These are phyloP conservation scores for Fragaria vesca DNA, from an alignment of 306 rosid species.

Conservation along the genomic window DNA sequence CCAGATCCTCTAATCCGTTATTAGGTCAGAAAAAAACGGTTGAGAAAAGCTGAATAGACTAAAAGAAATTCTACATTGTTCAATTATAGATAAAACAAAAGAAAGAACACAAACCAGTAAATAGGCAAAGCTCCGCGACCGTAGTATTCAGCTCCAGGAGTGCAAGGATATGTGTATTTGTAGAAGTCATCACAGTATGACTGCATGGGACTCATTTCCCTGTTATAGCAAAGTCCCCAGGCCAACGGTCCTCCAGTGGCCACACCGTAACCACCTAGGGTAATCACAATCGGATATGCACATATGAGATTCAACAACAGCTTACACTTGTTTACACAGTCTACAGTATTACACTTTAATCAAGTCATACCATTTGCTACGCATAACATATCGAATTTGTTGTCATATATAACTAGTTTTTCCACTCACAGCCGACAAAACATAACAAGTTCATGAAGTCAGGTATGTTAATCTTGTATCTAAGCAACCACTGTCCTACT, in stretches of 20 bases:
- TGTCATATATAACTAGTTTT: not conserved
- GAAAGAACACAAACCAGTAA: conserved; percentile 60
- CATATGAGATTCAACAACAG: not conserved
- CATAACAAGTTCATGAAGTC: not conserved
- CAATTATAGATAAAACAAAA: conserved; percentile 4
- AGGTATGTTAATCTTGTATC: not conserved
- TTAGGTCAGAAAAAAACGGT: not conserved
- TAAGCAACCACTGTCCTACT: not conserved
- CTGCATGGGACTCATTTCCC: conserved; percentile 95
- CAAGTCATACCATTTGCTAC: not conserved
- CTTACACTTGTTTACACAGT: not conserved
- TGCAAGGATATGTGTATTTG: conserved; percentile 82
- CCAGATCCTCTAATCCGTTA: not conserved
- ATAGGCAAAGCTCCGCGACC: conserved; percentile 99
- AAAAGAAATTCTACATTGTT: not conserved
- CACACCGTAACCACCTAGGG: conserved; percentile 96
- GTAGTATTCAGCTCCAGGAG: conserved; percentile 82
- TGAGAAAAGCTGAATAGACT: not conserved
- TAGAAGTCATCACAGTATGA: conserved; percentile 75
- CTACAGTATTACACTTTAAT: not conserved
- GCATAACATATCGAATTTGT: not conserved
- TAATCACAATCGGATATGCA: conserved; percentile 1
- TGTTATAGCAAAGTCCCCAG: conserved; percentile 94
- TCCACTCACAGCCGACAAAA: not conserved
- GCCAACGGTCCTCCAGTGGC: conserved; percentile 95